Base-by-base conservation (phyloP, 2,329 filamentous ascomycete genomes). In the Diaporthe eres region DNA sequence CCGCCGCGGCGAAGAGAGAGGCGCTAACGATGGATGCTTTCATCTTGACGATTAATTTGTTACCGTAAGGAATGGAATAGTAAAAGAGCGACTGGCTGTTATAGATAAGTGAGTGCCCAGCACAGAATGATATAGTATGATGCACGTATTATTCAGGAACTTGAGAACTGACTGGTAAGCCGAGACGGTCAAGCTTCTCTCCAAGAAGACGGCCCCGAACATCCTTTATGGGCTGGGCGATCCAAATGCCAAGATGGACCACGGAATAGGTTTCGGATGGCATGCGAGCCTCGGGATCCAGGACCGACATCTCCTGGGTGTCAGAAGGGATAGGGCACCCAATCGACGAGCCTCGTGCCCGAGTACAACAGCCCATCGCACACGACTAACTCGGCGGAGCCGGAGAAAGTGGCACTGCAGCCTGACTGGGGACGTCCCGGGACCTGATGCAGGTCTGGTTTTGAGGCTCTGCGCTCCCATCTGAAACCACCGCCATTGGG, bases 1-100 rank as follows among this genome's bases (percentile, higher is more conserved):
- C 85, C 1, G 79, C 78, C 10, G 78, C 78, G 34, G 77, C 80
- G n/a, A 81, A 75, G 19, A 79, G 51, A 60, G 79, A 76, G 6
- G 78, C 72, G 57, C 74, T 72, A 42, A 74, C 78, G 17, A 79
- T 15, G 3, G 76, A 76, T 47, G 75, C 51, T 37, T 68, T 76
- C 77, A 78, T 79, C 17, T 76, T 80, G 71, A 71, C 42, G 19
- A 34, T 42, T 19, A 34, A 28, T 42, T 28, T 22, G 47, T 13
- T 13, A 39, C 37, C 37, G 37, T 42, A 70, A 70, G 15, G 65
- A 70, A 5, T 42, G 49, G 28, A 51, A n/a, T 13, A 8, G 17
- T 65, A 42, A 70, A 67, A 55, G 65, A 70, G 49, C 34, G 65
- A 39, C 65, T 13, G 34, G 65, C 49, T 19, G 51, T 70, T 53